A percentile compares a stretch with the other conserved stretches of the same genome.
These are phyloP conservation scores for Usnea hakonensis DNA, from an alignment of 495 filamentous ascomycete species.

Conservation along the genomic window DNA sequence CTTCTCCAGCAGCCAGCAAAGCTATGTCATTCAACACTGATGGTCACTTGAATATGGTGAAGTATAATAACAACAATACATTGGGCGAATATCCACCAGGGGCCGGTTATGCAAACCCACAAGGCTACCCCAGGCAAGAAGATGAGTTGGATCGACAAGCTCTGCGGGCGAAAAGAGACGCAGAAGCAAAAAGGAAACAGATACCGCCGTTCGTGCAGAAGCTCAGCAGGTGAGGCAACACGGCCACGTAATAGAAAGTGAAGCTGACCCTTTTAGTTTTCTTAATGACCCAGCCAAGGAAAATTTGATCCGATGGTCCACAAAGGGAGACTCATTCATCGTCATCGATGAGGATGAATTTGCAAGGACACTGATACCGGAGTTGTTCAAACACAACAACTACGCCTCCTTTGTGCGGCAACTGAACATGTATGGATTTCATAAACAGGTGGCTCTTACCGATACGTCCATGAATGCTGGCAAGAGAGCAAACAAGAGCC, in stretches of 20 bases:
- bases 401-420: slow-evolving; percentile 98
- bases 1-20: slow-evolving; percentile 31
- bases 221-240: slow-evolving; percentile 71
- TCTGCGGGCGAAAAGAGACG: slow-evolving; percentile 68
- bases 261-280: slow-evolving; percentile 54
- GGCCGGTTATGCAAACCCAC: slow-evolving; percentile 23
- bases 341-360: slow-evolving; percentile 98
- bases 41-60: slow-evolving; percentile 49
- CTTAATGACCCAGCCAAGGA: slow-evolving; percentile 79
- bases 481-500: slow-evolving; percentile 92
- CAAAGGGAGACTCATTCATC: slow-evolving; percentile 90
- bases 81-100: not conserved
- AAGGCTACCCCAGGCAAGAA: slow-evolving; percentile 56
- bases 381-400: slow-evolving; percentile 99
- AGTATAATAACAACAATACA: slow-evolving; percentile 34
- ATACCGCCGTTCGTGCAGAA: slow-evolving; percentile 99
- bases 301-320: slow-evolving; percentile 93
- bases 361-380: slow-evolving; percentile 91
- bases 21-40: slow-evolving; percentile 41
- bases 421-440: slow-evolving; percentile 99
- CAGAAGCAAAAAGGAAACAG: slow-evolving; percentile 78
- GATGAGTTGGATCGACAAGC: slow-evolving; percentile 72
- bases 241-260: no score
- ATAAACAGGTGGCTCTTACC: slow-evolving; percentile 94
- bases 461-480: slow-evolving; percentile 97